Conservation (phyloP, 352 stramenopile genomes). For the Salisapilia sapeloensis region DNA sequence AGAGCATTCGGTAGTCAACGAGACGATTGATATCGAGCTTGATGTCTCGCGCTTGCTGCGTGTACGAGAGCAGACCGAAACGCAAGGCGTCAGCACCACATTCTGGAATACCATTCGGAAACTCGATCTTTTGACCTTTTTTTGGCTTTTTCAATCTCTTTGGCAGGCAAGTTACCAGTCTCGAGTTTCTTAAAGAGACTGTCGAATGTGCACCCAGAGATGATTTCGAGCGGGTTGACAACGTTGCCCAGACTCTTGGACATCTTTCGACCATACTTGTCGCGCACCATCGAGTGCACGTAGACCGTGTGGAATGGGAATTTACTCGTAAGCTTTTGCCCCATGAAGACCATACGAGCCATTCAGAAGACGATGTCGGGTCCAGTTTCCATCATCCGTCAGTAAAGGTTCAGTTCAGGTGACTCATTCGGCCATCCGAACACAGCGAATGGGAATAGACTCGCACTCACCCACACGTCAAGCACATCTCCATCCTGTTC, state of each 20-base stretch:
- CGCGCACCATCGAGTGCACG: constrained; percentile 80
- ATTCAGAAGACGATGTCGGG: constrained; percentile 97
- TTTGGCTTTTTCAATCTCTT: constrained; percentile 84
- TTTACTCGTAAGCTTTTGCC: constrained; percentile 71
- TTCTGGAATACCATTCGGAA: constrained; percentile 87
- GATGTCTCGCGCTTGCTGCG: constrained; percentile 62
- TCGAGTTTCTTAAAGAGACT: constrained; percentile 77
- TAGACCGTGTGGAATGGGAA: constrained; percentile 80
- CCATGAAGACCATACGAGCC: constrained; percentile 69
- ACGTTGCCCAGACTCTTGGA: constrained; percentile 91
- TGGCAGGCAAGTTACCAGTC: constrained; percentile 77
- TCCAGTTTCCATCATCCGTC: constrained; percentile 90
- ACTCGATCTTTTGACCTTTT: constrained; percentile 81
- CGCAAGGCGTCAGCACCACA: constrained; percentile 87
- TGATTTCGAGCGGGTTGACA: constrained; percentile 83
- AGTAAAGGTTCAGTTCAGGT: constrained; percentile 35
- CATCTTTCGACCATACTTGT: constrained; percentile 85
- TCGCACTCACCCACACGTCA: constrained; percentile 87
- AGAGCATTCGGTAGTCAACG: constrained; percentile 88
- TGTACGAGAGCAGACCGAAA: constrained; percentile 85
- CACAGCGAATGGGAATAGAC: constrained; percentile 53
- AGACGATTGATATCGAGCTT: constrained; percentile 92
- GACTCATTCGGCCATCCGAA: constrained; percentile 5
- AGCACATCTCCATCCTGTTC: constrained; percentile 88
- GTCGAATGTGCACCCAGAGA: constrained; percentile 79